Conservation (phyloP, 1,284 basidiomycete genomes). For the Rhodotorula sp. region DNA sequence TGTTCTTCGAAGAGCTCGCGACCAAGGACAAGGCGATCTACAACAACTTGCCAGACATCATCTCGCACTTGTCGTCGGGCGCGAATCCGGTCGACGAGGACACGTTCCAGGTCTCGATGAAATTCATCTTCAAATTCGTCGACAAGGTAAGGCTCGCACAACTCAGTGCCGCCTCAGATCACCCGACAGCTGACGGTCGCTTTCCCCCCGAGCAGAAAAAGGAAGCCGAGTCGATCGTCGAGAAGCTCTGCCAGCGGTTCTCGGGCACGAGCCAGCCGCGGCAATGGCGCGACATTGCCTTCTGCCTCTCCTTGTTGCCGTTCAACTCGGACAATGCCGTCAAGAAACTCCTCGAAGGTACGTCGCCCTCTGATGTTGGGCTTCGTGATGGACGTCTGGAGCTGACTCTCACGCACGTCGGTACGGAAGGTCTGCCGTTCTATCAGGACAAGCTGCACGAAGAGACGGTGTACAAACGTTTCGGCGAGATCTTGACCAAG, state of each 20-base stretch:
- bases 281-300: conserved; percentile 97
- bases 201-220: conserved; percentile 71
- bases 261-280: conserved; percentile 79
- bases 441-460: conserved; percentile 97
- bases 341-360: conserved; percentile 91
- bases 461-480: conserved; percentile 74
- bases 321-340: conserved; percentile 96
- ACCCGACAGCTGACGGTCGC: background rate
- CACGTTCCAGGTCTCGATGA: conserved; percentile 87
- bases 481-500: conserved; percentile 84
- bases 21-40: conserved; percentile 98
- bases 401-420: background rate
- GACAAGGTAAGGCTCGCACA: conserved; percentile 67
- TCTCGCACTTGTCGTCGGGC: conserved; percentile 89
- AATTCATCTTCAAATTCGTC: conserved; percentile 94
- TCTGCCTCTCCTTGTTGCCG: conserved; percentile 87
- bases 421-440: conserved; percentile 59
- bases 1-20: conserved; percentile 95
- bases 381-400: accelerated
- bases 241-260: conserved; percentile 94
- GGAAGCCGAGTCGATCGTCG: conserved; percentile 83
- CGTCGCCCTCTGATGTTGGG: background rate
- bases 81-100: conserved; percentile 93
- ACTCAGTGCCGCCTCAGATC: background rate
- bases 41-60: conserved; percentile 96